Evolutionary conservation across 257 asterid genomes (phyloP).

Genomic region (Nicotiana attenuata): DNA sequence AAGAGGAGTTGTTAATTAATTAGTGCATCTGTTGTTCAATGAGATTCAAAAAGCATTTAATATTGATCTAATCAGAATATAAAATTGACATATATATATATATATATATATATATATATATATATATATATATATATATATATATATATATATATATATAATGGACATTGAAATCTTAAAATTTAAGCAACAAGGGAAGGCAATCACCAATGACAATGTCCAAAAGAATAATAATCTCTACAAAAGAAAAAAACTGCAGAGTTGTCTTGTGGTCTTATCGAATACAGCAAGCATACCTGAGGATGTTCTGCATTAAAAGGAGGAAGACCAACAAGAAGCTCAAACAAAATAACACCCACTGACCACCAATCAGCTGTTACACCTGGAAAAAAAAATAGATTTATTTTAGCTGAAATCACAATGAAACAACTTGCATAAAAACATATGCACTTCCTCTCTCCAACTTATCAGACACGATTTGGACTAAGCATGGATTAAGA

Average conservation of each 20-base stretch:
- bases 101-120: too few species aligned
- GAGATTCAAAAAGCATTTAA: neutral
- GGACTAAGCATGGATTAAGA: neutral
- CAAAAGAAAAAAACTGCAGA: neutral
- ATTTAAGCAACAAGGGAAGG: neutral
- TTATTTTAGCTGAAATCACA: neutral
- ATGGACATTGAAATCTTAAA: neutral
- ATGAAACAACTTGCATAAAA: neutral
- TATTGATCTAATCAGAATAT: neutral
- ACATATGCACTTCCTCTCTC: neutral
- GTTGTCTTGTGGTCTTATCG: neutral
- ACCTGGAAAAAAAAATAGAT: slow-evolving; percentile 35
- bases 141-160: too few species aligned
- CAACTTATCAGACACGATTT: neutral
- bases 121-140: too few species aligned
- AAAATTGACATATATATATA: neutral
- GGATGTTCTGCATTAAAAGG: slow-evolving; percentile 91
- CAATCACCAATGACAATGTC: neutral
- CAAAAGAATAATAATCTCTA: neutral
- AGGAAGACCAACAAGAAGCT: slow-evolving; percentile 83
- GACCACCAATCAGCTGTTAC: slow-evolving; percentile 99
- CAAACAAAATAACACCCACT: slow-evolving; percentile 82
- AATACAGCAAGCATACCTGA: slow-evolving; percentile 36
- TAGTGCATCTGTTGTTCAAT: neutral
- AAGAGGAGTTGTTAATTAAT: neutral